Evolutionary conservation across 371 early-diverging fungal genomes (phyloP).

Genomic region (Dinochytrium kinnereticum): DNA sequence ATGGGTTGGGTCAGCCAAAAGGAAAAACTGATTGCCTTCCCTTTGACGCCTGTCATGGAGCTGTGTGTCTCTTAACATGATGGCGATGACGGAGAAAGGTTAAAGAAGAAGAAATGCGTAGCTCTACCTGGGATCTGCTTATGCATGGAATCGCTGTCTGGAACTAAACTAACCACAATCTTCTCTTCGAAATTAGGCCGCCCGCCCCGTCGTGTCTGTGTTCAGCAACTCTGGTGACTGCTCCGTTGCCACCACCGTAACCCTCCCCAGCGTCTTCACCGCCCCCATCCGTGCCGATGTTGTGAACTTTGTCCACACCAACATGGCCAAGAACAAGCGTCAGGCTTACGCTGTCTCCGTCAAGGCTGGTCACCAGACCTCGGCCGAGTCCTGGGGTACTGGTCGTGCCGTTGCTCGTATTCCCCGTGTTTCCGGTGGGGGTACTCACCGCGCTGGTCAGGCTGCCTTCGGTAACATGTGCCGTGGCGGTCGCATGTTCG

Average conservation of each 20-base stretch:
- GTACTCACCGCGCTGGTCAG: conserved; percentile 99
- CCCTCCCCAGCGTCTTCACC: conserved; percentile 97
- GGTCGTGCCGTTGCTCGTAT: conserved; percentile 98
- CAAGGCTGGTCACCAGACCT: conserved; percentile 99
- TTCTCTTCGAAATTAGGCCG: conserved; percentile 34
- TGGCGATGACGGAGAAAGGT: too few species aligned
- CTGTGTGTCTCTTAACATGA: too few species aligned
- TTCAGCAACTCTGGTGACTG: conserved; percentile 80
- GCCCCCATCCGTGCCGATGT: conserved; percentile 98
- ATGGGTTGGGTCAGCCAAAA: too few species aligned
- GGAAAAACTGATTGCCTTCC: too few species aligned
- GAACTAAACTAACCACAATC: background rate
- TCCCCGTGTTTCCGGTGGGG: conserved; percentile 98
- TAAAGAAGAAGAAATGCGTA: too few species aligned
- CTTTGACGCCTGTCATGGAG: too few species aligned
- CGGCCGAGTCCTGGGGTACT: conserved; percentile 99
- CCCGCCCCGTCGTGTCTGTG: conserved; percentile 92
- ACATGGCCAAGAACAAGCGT: conserved; percentile 98
- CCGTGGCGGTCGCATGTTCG: conserved; percentile 99
- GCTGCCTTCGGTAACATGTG: conserved; percentile 99
- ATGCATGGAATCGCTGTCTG: too few species aligned
- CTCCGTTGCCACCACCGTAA: conserved; percentile 73
- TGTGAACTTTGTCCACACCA: conserved; percentile 96
- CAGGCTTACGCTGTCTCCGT: conserved; percentile 98
- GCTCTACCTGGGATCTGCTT: too few species aligned